A percentile compares a stretch with the other conserved stretches of the same genome.
Conservation (phyloP, 2,329 filamentous ascomycete genomes). For the Pyrenophora seminiperda region DNA sequence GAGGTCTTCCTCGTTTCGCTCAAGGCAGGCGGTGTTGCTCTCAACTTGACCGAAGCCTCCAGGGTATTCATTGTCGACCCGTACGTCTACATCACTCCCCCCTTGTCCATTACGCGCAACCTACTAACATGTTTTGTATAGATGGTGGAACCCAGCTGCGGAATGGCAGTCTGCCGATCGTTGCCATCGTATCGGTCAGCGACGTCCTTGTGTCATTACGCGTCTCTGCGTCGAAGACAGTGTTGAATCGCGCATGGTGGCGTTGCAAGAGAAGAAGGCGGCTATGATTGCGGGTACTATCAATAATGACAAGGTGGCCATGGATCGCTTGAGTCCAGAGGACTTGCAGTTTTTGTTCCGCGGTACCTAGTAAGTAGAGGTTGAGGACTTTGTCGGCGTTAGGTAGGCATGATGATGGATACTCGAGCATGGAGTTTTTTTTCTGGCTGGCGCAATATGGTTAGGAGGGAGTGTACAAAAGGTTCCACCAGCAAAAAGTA, state of each 20-base stretch:
- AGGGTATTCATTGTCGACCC: slow-evolving; percentile 96
- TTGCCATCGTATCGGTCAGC: slow-evolving; percentile 90
- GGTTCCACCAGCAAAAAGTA: too few species aligned
- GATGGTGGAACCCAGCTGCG: slow-evolving; percentile 99
- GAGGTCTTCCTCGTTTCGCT: slow-evolving; percentile 96
- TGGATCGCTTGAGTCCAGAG: slow-evolving; percentile 87
- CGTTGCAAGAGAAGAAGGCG: slow-evolving; percentile 97
- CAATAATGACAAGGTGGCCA: slow-evolving; percentile 86
- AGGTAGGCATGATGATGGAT: not conserved
- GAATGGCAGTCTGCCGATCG: slow-evolving; percentile 96
- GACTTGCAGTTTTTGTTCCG: slow-evolving; percentile 98
- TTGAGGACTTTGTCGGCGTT: not conserved
- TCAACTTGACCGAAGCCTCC: slow-evolving; percentile 94
- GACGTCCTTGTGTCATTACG: slow-evolving; percentile 90
- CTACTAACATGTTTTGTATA: slow-evolving; percentile 50
- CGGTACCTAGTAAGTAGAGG: slow-evolving; percentile 57
- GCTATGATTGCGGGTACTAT: slow-evolving; percentile 98
- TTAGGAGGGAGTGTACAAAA: slow-evolving; percentile 3
- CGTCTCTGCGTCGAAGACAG: slow-evolving; percentile 95
- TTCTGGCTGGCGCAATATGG: not conserved
- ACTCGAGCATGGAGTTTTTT: not conserved
- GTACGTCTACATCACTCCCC: slow-evolving; percentile 59
- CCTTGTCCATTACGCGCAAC: not conserved
- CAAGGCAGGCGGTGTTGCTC: slow-evolving; percentile 92
- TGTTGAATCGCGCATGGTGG: slow-evolving; percentile 92